Base-by-base conservation (phyloP, 441 rosid genomes). In the Dalechampia spathulata region DNA sequence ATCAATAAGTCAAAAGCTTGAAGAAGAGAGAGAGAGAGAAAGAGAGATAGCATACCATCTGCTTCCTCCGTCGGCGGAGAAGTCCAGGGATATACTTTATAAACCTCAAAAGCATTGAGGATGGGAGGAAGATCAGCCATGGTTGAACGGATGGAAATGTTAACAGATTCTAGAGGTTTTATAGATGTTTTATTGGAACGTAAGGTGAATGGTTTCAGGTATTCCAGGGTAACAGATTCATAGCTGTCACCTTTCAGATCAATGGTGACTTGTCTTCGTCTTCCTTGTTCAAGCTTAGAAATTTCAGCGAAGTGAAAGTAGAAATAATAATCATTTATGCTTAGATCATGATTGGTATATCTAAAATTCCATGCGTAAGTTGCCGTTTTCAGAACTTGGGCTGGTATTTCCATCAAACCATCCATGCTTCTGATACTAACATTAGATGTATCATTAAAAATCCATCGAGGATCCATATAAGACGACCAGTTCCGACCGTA, bases 31-130 rank as follows among this genome's bases (percentile, higher is more conserved):
- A n/a, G n/a, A n/a, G n/a, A n/a, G n/a, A n/a, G n/a, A n/a, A n/a
- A n/a, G n/a, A n/a, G n/a, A n/a, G n/a, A 4, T n/a, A 39, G 40
- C 17, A 44, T 71, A 67, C 76, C 74, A 12, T 75, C 76, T 4
- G 41, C 21, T 5, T 12, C n/a, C 28, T 36, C 15, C 1, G 73
- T 67, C 6, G 60, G 58, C 13, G 37, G 47, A 19, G 10, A 4
- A 11, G 60, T 26, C 10, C 7, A 6, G 5, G 49, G 25, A 8
- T 4, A 0, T 1, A 38, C 26, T 0, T 0, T 1, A 30, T 26
- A 49, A 20, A 59, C 0, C 43, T 75, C 76, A 0, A 68, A 0
- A 10, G 67, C 76, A 30, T 62, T 75, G 9, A 75, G 69, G 20
- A 75, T 51, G 0, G 76, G 72, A 16, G 76, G 73, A n/a, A 54